Evolutionary conservation across 139 green algal genomes (phyloP).

Genomic region (Prasinococcaceae sp.): DNA sequence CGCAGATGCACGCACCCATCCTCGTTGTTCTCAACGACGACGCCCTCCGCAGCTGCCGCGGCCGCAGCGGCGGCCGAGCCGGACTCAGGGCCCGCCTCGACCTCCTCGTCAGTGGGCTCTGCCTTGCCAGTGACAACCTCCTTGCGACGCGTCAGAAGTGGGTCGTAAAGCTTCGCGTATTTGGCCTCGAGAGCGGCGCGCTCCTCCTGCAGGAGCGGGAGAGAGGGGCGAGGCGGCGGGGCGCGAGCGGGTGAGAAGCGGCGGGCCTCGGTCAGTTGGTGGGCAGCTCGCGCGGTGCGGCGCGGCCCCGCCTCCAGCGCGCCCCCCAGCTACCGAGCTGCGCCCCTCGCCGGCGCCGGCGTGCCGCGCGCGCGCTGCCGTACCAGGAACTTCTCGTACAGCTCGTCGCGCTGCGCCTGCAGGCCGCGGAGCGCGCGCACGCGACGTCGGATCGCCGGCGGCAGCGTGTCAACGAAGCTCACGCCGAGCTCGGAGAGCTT

Average conservation of each 20-base stretch:
- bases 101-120: too few species aligned
- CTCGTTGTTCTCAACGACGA: too few species aligned
- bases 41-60: too few species aligned
- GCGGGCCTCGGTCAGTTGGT: neutral
- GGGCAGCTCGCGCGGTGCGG: neutral
- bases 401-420: constrained; percentile 49
- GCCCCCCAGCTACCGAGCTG: too few species aligned
- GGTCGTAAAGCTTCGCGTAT: constrained; percentile 57
- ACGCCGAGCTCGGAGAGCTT: constrained; percentile 22
- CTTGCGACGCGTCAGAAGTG: constrained; percentile 61
- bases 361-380: too few species aligned
- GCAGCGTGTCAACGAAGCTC: constrained; percentile 30
- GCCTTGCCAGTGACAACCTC: constrained; percentile 23
- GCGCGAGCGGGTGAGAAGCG: neutral
- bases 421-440: constrained; percentile 30
- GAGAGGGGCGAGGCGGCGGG: neutral
- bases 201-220: constrained; percentile 29
- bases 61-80: too few species aligned
- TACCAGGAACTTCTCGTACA: constrained; percentile 46
- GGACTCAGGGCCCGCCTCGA: too few species aligned
- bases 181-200: constrained; percentile 49
- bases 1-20: too few species aligned
- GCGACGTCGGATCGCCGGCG: constrained; percentile 21
- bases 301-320: too few species aligned
- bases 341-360: too few species aligned